Base-by-base conservation (phyloP, 1,284 basidiomycete species). In the Ustilago tritici region DNA sequence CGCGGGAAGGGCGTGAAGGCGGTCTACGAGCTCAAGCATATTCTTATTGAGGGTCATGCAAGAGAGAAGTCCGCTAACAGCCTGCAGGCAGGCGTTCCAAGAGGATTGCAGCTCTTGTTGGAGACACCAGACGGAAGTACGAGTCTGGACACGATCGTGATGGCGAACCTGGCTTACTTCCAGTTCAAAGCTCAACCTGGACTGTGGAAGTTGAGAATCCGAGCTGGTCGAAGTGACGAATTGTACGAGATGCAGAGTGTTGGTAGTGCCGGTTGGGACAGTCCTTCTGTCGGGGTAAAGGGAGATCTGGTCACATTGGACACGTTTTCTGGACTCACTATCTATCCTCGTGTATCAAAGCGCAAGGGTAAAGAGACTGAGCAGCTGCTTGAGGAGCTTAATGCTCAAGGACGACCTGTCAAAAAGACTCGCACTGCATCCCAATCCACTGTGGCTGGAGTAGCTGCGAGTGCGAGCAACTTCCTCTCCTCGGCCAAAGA, bases 181-280 rank as follows among this genome's bases (percentile, higher is more conserved):
- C 97, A 99, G 86, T 95, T 99, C 89, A 95, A 94, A 83, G 93
- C 93, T 2, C 92, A 90, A 56, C 96, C 96, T 0, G 96, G 96
- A 2, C 91, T 93, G 0, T 97, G 93, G 88, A 88, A 89, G 56
- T 88, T 98, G 1, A 90, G 92, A 61, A 95, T 98, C 63, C 90
- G 95, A 4, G 89, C 91, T 12, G 95, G 95, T 0, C 88, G 92
- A 6, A 94, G 94, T 4, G 88, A 89, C 47, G 92, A 95, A 38
- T 90, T 98, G 23, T 98, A 91, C 86, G 88, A 89, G 70, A 89
- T 98, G 81, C 91, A 93, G 82, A 95, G 93, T 85, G 92, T 92
- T 2, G 86, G 87, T 5, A 78, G 75, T 1, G 90, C 92, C 61
- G 94, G 94, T 1, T 94, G 93, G 92, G 88, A 93, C 58, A 94